Evolutionary conservation across 768 basidiomycete species (phyloP).

Genomic region (Mycena rosella): DNA sequence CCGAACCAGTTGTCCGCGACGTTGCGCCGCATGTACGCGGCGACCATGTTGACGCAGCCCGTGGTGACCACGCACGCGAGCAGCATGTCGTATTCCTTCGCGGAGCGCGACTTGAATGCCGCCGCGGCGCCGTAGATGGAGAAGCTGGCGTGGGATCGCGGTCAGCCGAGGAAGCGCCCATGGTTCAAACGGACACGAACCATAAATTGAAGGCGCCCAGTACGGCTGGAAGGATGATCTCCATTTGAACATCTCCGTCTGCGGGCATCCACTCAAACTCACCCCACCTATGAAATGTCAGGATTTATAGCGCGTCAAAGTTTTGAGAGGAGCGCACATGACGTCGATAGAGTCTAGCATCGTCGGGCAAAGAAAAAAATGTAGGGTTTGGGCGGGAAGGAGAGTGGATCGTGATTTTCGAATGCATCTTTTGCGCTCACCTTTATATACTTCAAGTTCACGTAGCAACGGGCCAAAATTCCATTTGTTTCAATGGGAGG

Average conservation of each 20-base stretch:
- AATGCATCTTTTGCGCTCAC: not conserved
- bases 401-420: not conserved
- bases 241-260: not conserved
- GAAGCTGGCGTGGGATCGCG: not conserved
- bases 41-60: slow-evolving; percentile 19
- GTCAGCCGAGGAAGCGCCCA: not conserved
- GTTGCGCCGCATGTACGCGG: slow-evolving; percentile 22
- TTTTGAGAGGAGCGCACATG: not conserved
- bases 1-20: slow-evolving; percentile 22
- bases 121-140: slow-evolving; percentile 21
- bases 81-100: slow-evolving; percentile 12
- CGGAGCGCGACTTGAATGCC: not conserved
- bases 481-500: not conserved
- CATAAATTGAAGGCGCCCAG: slow-evolving; percentile 18
- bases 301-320: not conserved
- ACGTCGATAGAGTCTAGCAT: not conserved
- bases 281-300: slow-evolving; percentile 16
- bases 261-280: not conserved
- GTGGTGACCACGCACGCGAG: slow-evolving; percentile 14
- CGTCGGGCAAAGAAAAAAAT: not conserved
- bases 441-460: not conserved
- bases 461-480: not conserved
- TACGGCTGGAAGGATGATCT: not conserved
- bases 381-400: not conserved
- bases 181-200: not conserved